phyloP scores from a whole-genome alignment of 495 filamentous ascomycete genomes.

The Aspergillus campestris region DNA sequence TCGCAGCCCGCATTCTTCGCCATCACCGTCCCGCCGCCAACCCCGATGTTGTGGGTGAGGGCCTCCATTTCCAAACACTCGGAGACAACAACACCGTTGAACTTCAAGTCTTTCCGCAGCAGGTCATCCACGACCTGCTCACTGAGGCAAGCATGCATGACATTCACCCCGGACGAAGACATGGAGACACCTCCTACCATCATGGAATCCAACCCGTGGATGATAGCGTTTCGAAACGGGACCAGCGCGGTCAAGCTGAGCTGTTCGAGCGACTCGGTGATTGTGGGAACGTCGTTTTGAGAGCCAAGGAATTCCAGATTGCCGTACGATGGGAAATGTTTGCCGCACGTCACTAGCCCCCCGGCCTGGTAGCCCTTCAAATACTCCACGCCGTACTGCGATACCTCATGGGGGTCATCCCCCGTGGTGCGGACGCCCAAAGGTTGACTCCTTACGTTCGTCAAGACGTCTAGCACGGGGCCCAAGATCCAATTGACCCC shows the following conservation, averaged over 20 bases:
- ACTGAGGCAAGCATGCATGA: constrained; percentile 85
- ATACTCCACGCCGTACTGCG: constrained; percentile 74
- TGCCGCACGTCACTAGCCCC: constrained; percentile 75
- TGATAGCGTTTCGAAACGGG: constrained; percentile 79
- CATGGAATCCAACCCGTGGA: constrained; percentile 78
- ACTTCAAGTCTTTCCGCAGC: constrained; percentile 71
- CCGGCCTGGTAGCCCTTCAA: constrained; percentile 87
- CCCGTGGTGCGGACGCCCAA: constrained; percentile 74
- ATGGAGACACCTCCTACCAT: constrained; percentile 88
- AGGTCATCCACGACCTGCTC: constrained; percentile 85
- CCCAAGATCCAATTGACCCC: constrained; percentile 89
- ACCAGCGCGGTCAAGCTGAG: constrained; percentile 75
- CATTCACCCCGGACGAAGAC: constrained; percentile 75
- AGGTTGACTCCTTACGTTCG: constrained; percentile 79
- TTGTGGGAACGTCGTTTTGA: constrained; percentile 78
- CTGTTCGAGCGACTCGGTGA: constrained; percentile 84
- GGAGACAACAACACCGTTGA: constrained; percentile 84
- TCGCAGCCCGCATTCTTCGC: constrained; percentile 89
- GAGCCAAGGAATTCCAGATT: constrained; percentile 88
- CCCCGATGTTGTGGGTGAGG: constrained; percentile 80
- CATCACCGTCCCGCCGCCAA: constrained; percentile 90
- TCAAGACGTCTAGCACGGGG: constrained; percentile 82
- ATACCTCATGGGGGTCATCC: constrained; percentile 86
- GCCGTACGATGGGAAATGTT: constrained; percentile 89
- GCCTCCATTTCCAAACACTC: constrained; percentile 96